Conservation (phyloP, 371 early-diverging fungal species). For the Batkoa obscura region DNA sequence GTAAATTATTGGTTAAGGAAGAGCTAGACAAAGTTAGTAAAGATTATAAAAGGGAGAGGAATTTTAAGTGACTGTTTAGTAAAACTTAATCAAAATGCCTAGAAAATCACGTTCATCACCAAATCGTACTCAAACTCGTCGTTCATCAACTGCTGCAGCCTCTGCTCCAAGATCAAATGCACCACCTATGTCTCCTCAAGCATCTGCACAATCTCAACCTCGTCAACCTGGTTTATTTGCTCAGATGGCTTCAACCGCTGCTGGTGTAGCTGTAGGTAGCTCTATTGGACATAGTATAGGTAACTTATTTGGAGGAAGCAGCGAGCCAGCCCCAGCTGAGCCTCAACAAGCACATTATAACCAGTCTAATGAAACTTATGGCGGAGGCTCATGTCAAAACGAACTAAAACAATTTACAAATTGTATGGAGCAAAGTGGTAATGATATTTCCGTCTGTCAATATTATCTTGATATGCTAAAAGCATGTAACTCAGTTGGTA, state of each 20-base stretch:
- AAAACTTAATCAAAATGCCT: constrained; percentile 1
- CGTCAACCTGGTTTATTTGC: constrained; percentile 44
- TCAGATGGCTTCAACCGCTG: constrained; percentile 82
- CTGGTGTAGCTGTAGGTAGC: constrained; percentile 80
- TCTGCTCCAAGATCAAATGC: no score
- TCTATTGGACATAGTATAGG: constrained; percentile 55
- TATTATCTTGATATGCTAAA: constrained; percentile 76
- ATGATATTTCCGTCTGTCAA: constrained; percentile 59
- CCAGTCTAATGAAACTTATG: constrained; percentile 14
- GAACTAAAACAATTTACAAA: constrained; percentile 67
- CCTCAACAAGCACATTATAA: constrained; percentile 8
- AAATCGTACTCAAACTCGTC: constrained; percentile 1
- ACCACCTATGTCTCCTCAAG: constrained; percentile 14
- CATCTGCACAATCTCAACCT: constrained; percentile 13
- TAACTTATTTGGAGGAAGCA: constrained; percentile 39
- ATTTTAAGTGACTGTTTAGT: no score
- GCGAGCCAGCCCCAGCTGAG: background rate
- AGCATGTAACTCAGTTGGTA: constrained; percentile 25
- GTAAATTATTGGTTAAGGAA: no score
- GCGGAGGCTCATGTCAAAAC: constrained; percentile 40
- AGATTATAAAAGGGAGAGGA: no score
- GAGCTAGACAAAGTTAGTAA: no score
- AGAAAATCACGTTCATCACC: constrained; percentile 2
- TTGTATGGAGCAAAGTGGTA: constrained; percentile 62
- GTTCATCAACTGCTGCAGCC: constrained; percentile 10